A percentile compares a stretch with the other conserved stretches of the same genome.
Conservation (phyloP, 768 basidiomycete genomes). For the Lenzites betulinus region DNA sequence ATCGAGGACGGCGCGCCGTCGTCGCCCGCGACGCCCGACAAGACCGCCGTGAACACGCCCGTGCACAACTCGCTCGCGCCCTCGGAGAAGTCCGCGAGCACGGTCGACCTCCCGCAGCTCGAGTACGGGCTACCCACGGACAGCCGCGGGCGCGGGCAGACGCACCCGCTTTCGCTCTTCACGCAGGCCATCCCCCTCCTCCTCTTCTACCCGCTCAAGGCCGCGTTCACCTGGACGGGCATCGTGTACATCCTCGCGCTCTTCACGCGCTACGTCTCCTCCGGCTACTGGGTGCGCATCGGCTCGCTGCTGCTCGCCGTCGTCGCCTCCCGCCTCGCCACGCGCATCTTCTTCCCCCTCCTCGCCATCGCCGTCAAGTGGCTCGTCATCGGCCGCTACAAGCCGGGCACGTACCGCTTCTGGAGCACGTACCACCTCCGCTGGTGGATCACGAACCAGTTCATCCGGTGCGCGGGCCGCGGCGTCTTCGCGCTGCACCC, state of each 20-base stretch:
- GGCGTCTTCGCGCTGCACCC: constrained; percentile 46
- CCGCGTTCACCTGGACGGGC: constrained; percentile 44
- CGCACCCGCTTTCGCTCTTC: constrained; percentile 42
- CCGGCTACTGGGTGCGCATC: constrained; percentile 39
- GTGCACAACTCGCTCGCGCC: constrained; percentile 10
- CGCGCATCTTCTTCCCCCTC: constrained; percentile 41
- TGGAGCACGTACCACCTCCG: constrained; percentile 43
- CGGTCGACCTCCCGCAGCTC: constrained; percentile 12
- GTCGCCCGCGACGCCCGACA: neutral
- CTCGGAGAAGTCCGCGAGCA: constrained; percentile 8
- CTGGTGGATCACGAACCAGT: constrained; percentile 49
- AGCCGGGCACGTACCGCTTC: constrained; percentile 27
- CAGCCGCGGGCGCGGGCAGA: constrained; percentile 8
- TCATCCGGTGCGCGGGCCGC: constrained; percentile 41
- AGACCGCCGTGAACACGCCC: constrained; percentile 17
- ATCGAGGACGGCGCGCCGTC: constrained; percentile 29
- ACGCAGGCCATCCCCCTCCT: constrained; percentile 45
- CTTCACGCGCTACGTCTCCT: constrained; percentile 33
- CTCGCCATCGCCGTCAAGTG: constrained; percentile 48
- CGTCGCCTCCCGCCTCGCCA: constrained; percentile 35
- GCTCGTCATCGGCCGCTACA: constrained; percentile 47
- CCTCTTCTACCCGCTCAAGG: constrained; percentile 49
- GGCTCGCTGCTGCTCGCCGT: constrained; percentile 39
- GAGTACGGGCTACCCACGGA: constrained; percentile 9
- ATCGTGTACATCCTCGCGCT: constrained; percentile 42